Evolutionary conservation across 2,329 filamentous ascomycete genomes (phyloP), one percentile per base, ranked within the genome.

Genomic region (Geosmithia flava): DNA sequence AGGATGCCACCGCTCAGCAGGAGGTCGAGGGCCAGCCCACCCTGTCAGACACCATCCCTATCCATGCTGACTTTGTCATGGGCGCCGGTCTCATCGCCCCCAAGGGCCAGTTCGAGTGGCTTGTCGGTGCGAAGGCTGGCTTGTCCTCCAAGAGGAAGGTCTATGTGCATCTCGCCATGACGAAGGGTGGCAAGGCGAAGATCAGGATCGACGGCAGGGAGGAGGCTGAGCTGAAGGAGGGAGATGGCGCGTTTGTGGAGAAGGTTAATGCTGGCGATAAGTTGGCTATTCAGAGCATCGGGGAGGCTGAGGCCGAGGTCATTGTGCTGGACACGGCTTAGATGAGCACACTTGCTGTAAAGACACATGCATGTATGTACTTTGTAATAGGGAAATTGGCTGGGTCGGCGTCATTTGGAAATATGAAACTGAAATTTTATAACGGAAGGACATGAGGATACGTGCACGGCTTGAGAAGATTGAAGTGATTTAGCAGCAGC

Each of bases 11-110:
- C 0, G 60, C 64, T 0, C 74, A 76, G 45, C 74, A 84, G 55
- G 85, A 91, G 59, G 73, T 73, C 52, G 76, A 71, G 7, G 82
- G 78, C 1, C 73, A 79, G 52, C 80, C 85, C 0, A 66, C 66
- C 2, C 68, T 85, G 19, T 67, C 74, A 1, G 75, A 70, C n/a
- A 83, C 83, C 0, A 94, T 95, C 53, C 85, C 87, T 7, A 83
- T 94, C 48, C 85, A 94, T 60, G 84, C 87, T 11, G 87, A 95
- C 66, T 75, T 94, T 46, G 80, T 84, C 51, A 93, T 94, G 86
- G 80, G 78, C 37, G 87, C 87, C 0, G 82, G 81, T 7, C 80
- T 94, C 49, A 76, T 94, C 48, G 74, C 71, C 7, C 80, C 85
- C 0, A 73, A 75, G 27, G 72, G 72, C 58, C 13, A 17, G 42